phyloP scores from a whole-genome alignment of 169 alveolate genomes.

The Plasmodium sp. region DNA sequence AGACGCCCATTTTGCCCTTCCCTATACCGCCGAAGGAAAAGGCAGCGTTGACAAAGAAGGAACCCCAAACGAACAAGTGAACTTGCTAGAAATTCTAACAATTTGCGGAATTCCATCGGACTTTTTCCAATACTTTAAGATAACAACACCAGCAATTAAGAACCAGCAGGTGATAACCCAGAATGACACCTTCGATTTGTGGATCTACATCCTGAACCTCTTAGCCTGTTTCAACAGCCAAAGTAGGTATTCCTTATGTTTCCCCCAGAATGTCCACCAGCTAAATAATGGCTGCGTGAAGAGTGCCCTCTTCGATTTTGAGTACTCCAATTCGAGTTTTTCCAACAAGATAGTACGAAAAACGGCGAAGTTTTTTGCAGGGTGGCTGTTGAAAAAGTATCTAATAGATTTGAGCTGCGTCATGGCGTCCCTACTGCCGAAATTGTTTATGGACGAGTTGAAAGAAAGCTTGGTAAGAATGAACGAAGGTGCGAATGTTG shows the following conservation, averaged over 20 bases:
- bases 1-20: background rate
- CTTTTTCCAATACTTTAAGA: constrained; percentile 33
- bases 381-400: constrained; percentile 80
- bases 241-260: constrained; percentile 48
- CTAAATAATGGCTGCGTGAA: constrained; percentile 54
- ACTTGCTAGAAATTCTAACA: constrained; percentile 26
- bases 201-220: constrained; percentile 77
- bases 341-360: constrained; percentile 71
- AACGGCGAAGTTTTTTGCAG: constrained; percentile 76
- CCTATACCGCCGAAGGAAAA: background rate
- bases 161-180: constrained; percentile 79
- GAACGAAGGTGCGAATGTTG: background rate
- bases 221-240: constrained; percentile 61
- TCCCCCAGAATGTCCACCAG: constrained; percentile 44
- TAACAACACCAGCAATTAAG: constrained; percentile 55
- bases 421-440: constrained; percentile 82
- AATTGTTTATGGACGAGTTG: constrained; percentile 74
- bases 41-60: background rate
- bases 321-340: constrained; percentile 76
- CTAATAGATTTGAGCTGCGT: constrained; percentile 81
- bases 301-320: constrained; percentile 77
- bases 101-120: constrained; percentile 57
- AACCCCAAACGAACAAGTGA: constrained; percentile 15
- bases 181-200: constrained; percentile 77
- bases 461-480: constrained; percentile 14